A percentile compares a stretch with the other conserved stretches of the same genome.
Conservation (phyloP, 352 stramenopile species). For the Phytophthora vignae region DNA sequence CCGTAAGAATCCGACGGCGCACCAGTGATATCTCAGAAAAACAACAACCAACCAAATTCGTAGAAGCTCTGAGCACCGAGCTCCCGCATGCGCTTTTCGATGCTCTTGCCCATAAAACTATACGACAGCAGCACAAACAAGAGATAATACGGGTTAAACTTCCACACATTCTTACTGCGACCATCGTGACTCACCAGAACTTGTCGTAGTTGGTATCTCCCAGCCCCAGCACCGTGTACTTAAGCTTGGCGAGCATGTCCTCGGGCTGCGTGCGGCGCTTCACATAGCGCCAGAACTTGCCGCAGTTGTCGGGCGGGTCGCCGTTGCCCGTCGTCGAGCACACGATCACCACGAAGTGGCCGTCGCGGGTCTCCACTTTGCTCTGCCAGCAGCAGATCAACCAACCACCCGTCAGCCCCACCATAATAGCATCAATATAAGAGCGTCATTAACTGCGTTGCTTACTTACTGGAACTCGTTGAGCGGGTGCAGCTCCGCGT, state of each 20-base stretch:
- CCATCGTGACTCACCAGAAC: slow-evolving; percentile 82
- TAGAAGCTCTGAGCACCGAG: slow-evolving; percentile 88
- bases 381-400: slow-evolving; percentile 25
- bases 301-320: slow-evolving; percentile 94
- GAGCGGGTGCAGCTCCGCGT: slow-evolving; percentile 59
- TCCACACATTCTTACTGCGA: background rate
- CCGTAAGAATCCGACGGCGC: background rate
- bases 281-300: slow-evolving; percentile 93
- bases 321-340: slow-evolving; percentile 96
- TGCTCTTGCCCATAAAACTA: slow-evolving; percentile 88
- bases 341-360: slow-evolving; percentile 84
- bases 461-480: slow-evolving; percentile 81
- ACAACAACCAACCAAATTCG: slow-evolving; percentile 47
- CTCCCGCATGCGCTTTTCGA: slow-evolving; percentile 91
- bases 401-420: background rate
- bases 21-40: background rate
- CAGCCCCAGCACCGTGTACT: slow-evolving; percentile 92
- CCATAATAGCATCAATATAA: background rate
- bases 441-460: background rate
- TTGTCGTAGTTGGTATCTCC: slow-evolving; percentile 98
- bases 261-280: slow-evolving; percentile 88
- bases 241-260: slow-evolving; percentile 77
- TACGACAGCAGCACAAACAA: background rate
- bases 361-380: slow-evolving; percentile 50
- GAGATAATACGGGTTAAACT: slow-evolving; percentile 3